Conservation (phyloP, 1,139 yeast species). For the Yamadazyma membranifaciens region DNA sequence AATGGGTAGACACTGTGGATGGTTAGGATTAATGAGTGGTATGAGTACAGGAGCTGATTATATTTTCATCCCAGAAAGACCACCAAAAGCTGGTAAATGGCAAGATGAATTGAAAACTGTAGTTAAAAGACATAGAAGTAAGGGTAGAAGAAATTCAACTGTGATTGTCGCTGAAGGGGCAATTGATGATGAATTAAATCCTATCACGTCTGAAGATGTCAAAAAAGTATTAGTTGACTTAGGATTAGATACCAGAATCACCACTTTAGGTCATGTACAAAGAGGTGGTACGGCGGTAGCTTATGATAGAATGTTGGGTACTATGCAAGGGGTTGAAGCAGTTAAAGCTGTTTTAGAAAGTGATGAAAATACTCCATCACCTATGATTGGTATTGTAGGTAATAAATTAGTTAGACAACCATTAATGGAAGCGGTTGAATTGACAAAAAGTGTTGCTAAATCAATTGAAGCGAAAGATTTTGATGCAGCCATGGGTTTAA, state of each 20-base stretch:
- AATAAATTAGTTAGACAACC: slow-evolving; percentile 70
- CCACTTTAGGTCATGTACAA: slow-evolving; percentile 81
- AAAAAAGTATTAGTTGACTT: slow-evolving; percentile 67
- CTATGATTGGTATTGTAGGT: slow-evolving; percentile 71
- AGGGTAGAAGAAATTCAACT: slow-evolving; percentile 76
- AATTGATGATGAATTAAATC: slow-evolving; percentile 60
- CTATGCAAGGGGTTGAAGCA: slow-evolving; percentile 82
- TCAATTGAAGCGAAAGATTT: slow-evolving; percentile 61
- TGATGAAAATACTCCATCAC: slow-evolving; percentile 72
- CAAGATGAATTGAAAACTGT: slow-evolving; percentile 64
- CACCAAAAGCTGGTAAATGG: slow-evolving; percentile 62
- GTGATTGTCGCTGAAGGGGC: slow-evolving; percentile 88
- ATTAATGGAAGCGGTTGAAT: slow-evolving; percentile 67
- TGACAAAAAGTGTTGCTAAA: slow-evolving; percentile 68
- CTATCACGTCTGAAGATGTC: slow-evolving; percentile 65
- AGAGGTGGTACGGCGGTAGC: slow-evolving; percentile 88
- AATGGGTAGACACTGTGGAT: slow-evolving; percentile 91
- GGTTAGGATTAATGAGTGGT: slow-evolving; percentile 85
- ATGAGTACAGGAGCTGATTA: slow-evolving; percentile 80
- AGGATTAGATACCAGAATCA: slow-evolving; percentile 75
- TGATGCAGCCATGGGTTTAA: slow-evolving; percentile 63
- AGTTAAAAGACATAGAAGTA: slow-evolving; percentile 61
- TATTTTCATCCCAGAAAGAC: slow-evolving; percentile 78
- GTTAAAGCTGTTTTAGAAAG: slow-evolving; percentile 71
- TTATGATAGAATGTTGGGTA: slow-evolving; percentile 71